phyloP scores from a whole-genome alignment of 2,329 filamentous ascomycete species.

The Eurotiales sp. region DNA sequence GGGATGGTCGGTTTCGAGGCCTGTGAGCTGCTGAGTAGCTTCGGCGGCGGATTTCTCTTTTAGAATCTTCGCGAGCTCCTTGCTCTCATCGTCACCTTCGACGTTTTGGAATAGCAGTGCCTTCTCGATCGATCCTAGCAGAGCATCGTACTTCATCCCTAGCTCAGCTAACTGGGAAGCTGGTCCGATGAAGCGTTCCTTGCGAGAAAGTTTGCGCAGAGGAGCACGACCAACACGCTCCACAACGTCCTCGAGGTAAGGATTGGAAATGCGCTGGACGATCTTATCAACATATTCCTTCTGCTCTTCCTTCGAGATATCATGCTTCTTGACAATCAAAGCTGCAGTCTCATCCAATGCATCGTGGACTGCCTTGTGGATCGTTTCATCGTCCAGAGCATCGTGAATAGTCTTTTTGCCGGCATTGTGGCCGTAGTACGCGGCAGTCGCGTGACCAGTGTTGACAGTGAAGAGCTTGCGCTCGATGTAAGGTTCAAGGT shows the following conservation, averaged over 20 bases:
- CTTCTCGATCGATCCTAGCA: conserved; percentile 84
- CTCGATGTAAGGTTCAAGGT: conserved; percentile 94
- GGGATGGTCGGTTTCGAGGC: conserved; percentile 71
- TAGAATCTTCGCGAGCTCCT: conserved; percentile 81
- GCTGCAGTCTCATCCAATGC: conserved; percentile 81
- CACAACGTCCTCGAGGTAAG: conserved; percentile 84
- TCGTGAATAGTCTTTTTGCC: conserved; percentile 88
- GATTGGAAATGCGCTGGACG: conserved; percentile 88
- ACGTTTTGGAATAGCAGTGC: conserved; percentile 94
- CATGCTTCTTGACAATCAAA: conserved; percentile 83
- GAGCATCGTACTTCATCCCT: conserved; percentile 65
- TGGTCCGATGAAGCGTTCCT: conserved; percentile 93
- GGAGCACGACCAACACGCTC: conserved; percentile 94
- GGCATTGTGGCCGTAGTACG: conserved; percentile 88
- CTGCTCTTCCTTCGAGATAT: conserved; percentile 71
- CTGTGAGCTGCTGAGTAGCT: conserved; percentile 76
- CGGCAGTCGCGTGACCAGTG: conserved; percentile 92
- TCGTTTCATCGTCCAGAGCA: conserved; percentile 73
- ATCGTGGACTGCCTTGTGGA: conserved; percentile 73
- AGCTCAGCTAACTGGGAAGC: conserved; percentile 83
- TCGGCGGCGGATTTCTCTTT: conserved; percentile 67
- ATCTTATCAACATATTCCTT: conserved; percentile 87
- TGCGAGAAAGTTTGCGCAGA: conserved; percentile 86
- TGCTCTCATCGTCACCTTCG: conserved; percentile 84
- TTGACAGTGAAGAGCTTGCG: conserved; percentile 99